phyloP scores from a whole-genome alignment of 495 filamentous ascomycete species.

The Cercophora sp. region DNA sequence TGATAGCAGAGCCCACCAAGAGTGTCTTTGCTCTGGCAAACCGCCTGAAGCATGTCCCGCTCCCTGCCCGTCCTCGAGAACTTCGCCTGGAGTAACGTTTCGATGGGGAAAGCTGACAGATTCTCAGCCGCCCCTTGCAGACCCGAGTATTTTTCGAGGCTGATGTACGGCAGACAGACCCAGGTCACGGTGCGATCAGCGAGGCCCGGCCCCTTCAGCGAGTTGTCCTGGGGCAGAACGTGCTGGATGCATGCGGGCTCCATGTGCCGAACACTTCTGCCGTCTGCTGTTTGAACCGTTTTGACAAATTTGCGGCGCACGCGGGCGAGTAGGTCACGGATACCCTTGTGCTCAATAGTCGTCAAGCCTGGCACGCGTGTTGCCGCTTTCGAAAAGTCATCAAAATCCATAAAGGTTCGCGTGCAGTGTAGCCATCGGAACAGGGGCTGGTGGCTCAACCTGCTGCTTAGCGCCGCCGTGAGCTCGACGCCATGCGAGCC shows the following conservation, averaged over 20 bases:
- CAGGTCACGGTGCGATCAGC: conserved; percentile 25
- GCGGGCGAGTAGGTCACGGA: neutral
- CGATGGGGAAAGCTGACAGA: conserved; percentile 27
- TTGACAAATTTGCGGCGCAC: conserved; percentile 21
- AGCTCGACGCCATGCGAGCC: conserved; percentile 1
- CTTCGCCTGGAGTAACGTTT: conserved; percentile 35
- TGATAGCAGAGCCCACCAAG: conserved; percentile 34
- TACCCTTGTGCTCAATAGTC: neutral
- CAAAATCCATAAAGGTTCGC: conserved; percentile 2
- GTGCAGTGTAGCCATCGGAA: conserved; percentile 7
- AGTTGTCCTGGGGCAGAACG: conserved; percentile 18
- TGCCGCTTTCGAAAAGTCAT: conserved; percentile 3
- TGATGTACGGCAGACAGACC: conserved; percentile 39
- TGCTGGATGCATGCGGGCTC: conserved; percentile 28
- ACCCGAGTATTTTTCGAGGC: conserved; percentile 33
- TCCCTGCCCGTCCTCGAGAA: conserved; percentile 25
- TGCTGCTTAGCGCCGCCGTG: neutral
- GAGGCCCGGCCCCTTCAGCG: conserved; percentile 13
- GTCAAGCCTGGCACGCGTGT: neutral
- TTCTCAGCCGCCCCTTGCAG: conserved; percentile 17
- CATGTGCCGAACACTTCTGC: conserved; percentile 25
- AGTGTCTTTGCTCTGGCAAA: conserved; percentile 25
- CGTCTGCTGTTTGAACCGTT: conserved; percentile 23
- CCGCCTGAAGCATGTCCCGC: conserved; percentile 39
- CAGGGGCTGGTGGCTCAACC: neutral